Conservation (phyloP, 179 eudicot species). For the Silene noctiflora region DNA sequence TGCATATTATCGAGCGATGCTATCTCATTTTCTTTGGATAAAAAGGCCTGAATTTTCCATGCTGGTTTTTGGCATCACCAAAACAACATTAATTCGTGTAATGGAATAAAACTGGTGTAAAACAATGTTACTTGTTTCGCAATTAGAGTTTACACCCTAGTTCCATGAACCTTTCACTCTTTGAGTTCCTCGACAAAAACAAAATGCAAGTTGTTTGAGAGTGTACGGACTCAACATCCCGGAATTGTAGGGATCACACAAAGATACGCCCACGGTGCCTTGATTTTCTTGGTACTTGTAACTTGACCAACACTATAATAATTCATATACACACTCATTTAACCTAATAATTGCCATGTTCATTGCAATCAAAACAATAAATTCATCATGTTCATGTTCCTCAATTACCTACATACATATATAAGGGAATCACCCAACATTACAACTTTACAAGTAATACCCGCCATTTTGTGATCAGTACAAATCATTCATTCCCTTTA, state of each 20-base stretch:
- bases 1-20: too few relatives aligned
- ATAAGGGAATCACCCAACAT: neutral
- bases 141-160: too few relatives aligned
- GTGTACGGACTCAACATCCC: slow-evolving; percentile 14
- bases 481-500: too few relatives aligned
- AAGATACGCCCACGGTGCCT: slow-evolving; percentile 6
- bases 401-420: neutral
- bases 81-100: too few relatives aligned
- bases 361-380: neutral
- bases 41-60: too few relatives aligned
- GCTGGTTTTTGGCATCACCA: too few relatives aligned
- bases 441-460: neutral
- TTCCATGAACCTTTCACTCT: too few relatives aligned
- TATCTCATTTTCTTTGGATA: too few relatives aligned
- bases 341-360: slow-evolving; percentile 7
- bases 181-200: too few relatives aligned
- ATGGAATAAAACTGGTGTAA: too few relatives aligned
- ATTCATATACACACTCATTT: neutral
- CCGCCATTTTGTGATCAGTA: neutral
- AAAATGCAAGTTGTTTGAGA: neutral
- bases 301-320: too few relatives aligned
- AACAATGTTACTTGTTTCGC: too few relatives aligned
- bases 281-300: slow-evolving; percentile 10
- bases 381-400: neutral
- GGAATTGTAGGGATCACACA: slow-evolving; percentile 10